Conservation (phyloP, 345 rosid species). For the Eucalyptus dawsonii region DNA sequence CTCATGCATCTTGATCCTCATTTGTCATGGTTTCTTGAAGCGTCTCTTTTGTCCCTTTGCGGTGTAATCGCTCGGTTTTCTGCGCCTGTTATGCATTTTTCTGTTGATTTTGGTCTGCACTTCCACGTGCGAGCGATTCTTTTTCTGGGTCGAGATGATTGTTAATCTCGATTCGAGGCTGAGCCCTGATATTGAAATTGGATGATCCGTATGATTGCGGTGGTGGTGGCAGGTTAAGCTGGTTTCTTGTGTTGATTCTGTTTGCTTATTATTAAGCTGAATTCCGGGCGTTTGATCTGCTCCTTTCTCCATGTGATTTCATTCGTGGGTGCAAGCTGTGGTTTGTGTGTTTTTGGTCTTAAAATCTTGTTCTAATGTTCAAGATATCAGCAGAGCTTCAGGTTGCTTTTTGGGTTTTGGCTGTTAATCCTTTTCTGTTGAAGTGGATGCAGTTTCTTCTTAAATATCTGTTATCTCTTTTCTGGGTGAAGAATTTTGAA, state of each 20-base stretch:
- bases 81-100: neutral
- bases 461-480: neutral
- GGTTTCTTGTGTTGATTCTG: neutral
- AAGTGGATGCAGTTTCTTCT: neutral
- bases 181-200: neutral
- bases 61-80: neutral
- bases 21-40: neutral
- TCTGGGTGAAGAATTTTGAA: neutral
- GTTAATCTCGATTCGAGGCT: neutral
- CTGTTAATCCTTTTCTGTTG: neutral
- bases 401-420: neutral
- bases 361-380: neutral
- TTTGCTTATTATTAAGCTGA: neutral
- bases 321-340: neutral
- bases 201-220: neutral
- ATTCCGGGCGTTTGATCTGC: neutral
- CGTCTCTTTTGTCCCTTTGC: neutral
- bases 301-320: neutral
- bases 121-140: neutral
- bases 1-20: neutral
- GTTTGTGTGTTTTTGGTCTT: neutral
- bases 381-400: neutral
- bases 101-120: neutral
- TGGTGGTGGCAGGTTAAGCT: neutral
- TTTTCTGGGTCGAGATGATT: neutral